Evolutionary conservation across 768 basidiomycete genomes (phyloP), one percentile per base, ranked within the genome.

Genomic region (Cystofilobasidium macerans): DNA sequence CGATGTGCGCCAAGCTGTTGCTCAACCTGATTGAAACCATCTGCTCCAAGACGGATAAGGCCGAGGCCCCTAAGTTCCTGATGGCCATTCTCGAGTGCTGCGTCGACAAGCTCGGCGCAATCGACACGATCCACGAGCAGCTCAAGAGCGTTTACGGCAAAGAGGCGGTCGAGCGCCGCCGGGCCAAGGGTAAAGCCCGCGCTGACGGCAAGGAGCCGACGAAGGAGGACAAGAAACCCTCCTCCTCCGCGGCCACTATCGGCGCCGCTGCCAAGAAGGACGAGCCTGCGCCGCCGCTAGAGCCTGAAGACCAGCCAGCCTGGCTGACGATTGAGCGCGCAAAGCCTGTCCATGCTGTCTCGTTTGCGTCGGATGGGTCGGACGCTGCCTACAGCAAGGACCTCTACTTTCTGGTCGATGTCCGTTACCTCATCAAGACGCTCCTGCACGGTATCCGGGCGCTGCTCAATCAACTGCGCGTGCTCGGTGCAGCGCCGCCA

Each of bases 1-100:
- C 88, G 16, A 81, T 97, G 74, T 89, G 88, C 69, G 86, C 87
- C 61, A 98, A 97, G 76, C 85, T 95, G 78, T 85, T 97, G 75
- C 87, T 91, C 72, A 88, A 87, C 69, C 81, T 95, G 57, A 82
- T 88, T 48, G 95, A 98, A 63, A 82, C 84, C 54, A 85, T 97
- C 48, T 77, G 86, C 28, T 77, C 81, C 35, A 92, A 94, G 75
- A 87, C 86, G 57, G 83, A 85, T 0, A 78, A 82, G 28, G 80
- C 82, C 62, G 85, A 84, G 56, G 85, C 89, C 13, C 81, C 83
- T 3, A 80, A 81, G 62, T 79, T 91, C n/a, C 78, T 98, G 9
- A 77, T 79, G 30, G 81, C 84, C 42, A 84, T 97, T 76, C 82
- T 95, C 60, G 85, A 91, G 73, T 86, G 86, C 9, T 87, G 85